Conservation (phyloP, 2,329 filamentous ascomycete genomes). For the Dothideomycetidae sp. region DNA sequence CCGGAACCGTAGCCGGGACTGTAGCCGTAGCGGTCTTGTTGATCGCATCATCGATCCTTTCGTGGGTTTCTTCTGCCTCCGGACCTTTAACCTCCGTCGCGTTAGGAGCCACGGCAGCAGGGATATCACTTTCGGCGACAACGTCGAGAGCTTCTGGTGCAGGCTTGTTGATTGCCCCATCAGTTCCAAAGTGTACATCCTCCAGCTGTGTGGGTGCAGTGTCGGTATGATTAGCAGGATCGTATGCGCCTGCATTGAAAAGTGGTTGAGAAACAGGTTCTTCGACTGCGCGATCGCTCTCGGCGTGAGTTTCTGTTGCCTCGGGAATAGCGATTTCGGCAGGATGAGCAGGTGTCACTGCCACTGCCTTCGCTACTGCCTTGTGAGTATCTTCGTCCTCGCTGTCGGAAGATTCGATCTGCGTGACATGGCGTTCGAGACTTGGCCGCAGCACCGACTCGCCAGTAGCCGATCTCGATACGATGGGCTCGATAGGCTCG, state of each 20-base stretch:
- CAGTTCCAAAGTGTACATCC: conserved; percentile 12
- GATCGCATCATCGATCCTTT: too few relatives aligned
- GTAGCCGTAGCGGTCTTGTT: too few relatives aligned
- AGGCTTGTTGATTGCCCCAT: conserved; percentile 12
- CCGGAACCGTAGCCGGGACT: too few relatives aligned
- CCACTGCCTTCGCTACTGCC: conserved; percentile 5
- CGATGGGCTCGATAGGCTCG: neutral
- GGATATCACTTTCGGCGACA: neutral
- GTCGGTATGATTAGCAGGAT: too few relatives aligned
- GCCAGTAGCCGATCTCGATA: conserved; percentile 1
- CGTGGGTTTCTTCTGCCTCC: too few relatives aligned
- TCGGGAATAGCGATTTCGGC: conserved; percentile 11
- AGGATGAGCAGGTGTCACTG: conserved; percentile 7
- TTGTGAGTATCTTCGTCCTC: conserved; percentile 12
- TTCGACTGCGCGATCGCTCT: conserved; percentile 2
- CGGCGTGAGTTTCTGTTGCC: conserved; percentile 7
- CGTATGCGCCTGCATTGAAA: too few relatives aligned
- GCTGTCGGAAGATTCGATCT: conserved; percentile 17
- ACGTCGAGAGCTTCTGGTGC: neutral
- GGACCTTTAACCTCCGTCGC: too few relatives aligned
- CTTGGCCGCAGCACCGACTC: conserved; percentile 12
- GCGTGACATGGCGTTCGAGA: conserved; percentile 21
- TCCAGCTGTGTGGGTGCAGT: too few relatives aligned
- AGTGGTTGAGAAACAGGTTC: neutral
- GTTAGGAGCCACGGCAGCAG: neutral